Evolutionary conservation across 768 basidiomycete genomes (phyloP), one percentile per base, ranked within the genome.

Genomic region (Boletus pseudopeckii): DNA sequence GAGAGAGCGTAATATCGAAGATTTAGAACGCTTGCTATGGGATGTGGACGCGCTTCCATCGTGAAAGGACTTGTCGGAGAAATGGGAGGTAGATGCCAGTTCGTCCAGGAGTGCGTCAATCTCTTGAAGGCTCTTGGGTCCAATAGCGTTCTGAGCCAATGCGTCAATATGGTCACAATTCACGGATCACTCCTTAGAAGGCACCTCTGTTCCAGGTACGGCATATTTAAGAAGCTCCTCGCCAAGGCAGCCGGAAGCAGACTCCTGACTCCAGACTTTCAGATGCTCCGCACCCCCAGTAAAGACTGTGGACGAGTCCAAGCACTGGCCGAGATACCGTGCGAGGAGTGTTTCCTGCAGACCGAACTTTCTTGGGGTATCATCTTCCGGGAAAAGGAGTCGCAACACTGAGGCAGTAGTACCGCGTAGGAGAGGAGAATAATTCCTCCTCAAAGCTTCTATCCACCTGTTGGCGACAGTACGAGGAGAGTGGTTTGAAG

Each of bases 311-410:
- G 63, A 73, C 32, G 80, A 61, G 43, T 78, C 77, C 53, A 80
- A 74, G 40, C 75, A 75, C 18, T 81, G 72, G 1, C 75, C 74
- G 0, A 95, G 73, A 28, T 76, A 67, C 11, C 71, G 65, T 1
- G 79, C 77, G 18, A 95, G 75, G 33, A 71, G 77, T 14, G 74
- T 71, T 72, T 93, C 91, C 65, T 88, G 82, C 63, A 93, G 74
- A 33, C 83, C 81, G 60, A 86, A 95, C 66, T 83, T 82, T 22
- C 94, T 76, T 15, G 78, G 69, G 1, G 73, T 61, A 55, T 94
- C 90, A 52, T 91, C 84, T 55, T 94, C 85, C 0, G 94, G 92
- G 64, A 94, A 95, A n/a, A 96, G 72, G 5, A 93, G 69, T 7
- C 83, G 80, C 61, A 95, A 85, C 30, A 91, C 70, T 6, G 78